Base-by-base conservation (phyloP, 169 alveolate genomes). In the Babesia ovata region DNA sequence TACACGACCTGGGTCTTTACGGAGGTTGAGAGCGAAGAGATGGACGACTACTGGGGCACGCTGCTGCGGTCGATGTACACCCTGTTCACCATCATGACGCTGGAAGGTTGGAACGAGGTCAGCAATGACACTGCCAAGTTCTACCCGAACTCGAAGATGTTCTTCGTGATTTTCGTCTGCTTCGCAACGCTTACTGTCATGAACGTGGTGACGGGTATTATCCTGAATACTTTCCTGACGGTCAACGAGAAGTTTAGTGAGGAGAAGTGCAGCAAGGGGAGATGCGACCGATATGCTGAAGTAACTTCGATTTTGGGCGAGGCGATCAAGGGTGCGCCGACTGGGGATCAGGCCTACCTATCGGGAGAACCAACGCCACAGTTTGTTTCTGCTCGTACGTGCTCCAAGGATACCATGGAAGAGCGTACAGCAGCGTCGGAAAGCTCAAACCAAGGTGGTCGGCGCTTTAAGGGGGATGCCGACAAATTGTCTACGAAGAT, bases 61-160 rank as follows among this genome's bases (percentile, higher is more conserved):
- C 63, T 86, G 53, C 71, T 61, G 49, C 61, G 72, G 44, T 84
- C 91, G 24, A 86, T 86, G 92, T 86, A 78, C 48, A 86, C 92
- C 4, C 77, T 86, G 45, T 86, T 86, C 69, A 86, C 92, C 33
- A 83, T 86, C 16, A 57, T 84, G 59, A 86, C 92, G 50, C 86
- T 86, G 22, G 92, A 86, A 70, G 92, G 92, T 21, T 86, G 92
- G 92, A 86, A 86, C 69, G 90, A 84, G 24, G 87, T 86, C 45
- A 81, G 90, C 63, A 74, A 71, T 46, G 63, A 76, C 28, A 86
- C 92, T 2, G 92, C 91, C 28, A 82, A 48, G 48, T 46, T 56
- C 52, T 84, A 86, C 54, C 92, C 92, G 17, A 61, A 72, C 59
- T 63, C 84, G 42, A 76, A 84, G 57, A 26, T 86, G 2, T 86